Evolutionary conservation across 164 flowering plant genomes (phyloP), one percentile per base, ranked within the genome.

Genomic region (Chimonanthus salicifolius): DNA sequence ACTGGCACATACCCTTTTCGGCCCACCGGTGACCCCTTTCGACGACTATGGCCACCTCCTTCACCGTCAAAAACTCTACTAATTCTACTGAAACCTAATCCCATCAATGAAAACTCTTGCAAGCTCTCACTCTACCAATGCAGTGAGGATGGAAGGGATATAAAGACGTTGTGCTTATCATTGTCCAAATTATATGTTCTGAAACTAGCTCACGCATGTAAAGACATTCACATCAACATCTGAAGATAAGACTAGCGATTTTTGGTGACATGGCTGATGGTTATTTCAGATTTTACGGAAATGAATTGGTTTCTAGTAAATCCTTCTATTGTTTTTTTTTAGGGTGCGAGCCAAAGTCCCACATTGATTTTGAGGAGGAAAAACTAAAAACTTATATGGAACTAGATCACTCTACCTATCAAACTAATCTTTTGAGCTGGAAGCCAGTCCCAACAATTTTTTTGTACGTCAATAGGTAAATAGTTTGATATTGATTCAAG

Each of bases 1-100:
- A 87, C 67, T 0, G 88, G 88, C 9, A 85, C 68, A 51, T 82
- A 87, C 4, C 87, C 90, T 68, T 67, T 83, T 0, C 85, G 87
- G 3, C 81, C 64, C 47, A 70, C 4, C 2, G 71, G 51, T n/a
- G 77, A 8, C 3, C 71, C 48, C 62, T 72, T 62, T 5, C 71
- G n/a, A 11, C 80, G 60, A 11, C 60, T 33, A 0, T 33, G 68
- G 44, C 74, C 74, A 15, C n/a, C 58, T 46, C 79, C 78, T 46
- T 58, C 11, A 11, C 46, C 58, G 5, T 20, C 43, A 18, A 84
- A 58, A 1, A 80, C 15, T 58, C 51, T 71, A 21, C 78, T 50
- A 2, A 80, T 18, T 58, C 51, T 71, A 21, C 78, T 76, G 49
- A 82, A 76, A 79, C 67, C 75, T n/a, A 73, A 58, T 18, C 88